Evolutionary conservation across 2,329 filamentous ascomycete species (phyloP), one percentile per base, ranked within the genome.

Genomic region (Calonectria leucothoes): DNA sequence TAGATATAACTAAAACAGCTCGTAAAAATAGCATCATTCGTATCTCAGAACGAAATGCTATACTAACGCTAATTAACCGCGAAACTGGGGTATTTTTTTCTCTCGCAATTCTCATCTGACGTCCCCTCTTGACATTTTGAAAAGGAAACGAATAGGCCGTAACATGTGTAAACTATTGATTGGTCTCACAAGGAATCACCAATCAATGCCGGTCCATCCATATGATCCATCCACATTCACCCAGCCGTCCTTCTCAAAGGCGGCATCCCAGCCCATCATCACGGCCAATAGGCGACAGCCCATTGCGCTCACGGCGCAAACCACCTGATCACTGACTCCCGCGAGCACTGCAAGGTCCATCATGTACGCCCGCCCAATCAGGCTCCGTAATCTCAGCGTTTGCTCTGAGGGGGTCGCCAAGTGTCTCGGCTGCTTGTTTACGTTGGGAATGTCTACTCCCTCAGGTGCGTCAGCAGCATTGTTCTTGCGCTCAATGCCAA

Each of bases 251-350:
- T 88, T 83, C 39, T 86, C 86, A 74, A 95, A 88, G 6, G 89
- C 91, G 35, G 87, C 88, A 45, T 96, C 93, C 94, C 94, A 96
- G 0, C 95, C 95, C 91, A 97, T 92, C 93, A 97, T 95, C 49
- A 98, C 94, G 2, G 91, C 95, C 74, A 97, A 82, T 67, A 97
- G 80, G 27, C 94, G 89, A 82, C 95, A 98, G 0, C 91, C 91
- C 84, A 89, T 91, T 39, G 92, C 91, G 78, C 93, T 94, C 29
- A 96, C 93, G 3, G 92, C 94, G 80, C 95, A 98, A 1, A 98
- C 89, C 10, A 97, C 88, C 15, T 87, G 89, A 82, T 97, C 94
- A 69, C 90, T 91, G 20, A 91, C 90, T 33, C 89, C 87, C 0
- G 92, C 91, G 55, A 97, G 86, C 29, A 97, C 93, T 0, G 93